Base-by-base conservation (phyloP, 2,329 filamentous ascomycete species). In the Hymenoscyphus fructigenus region DNA sequence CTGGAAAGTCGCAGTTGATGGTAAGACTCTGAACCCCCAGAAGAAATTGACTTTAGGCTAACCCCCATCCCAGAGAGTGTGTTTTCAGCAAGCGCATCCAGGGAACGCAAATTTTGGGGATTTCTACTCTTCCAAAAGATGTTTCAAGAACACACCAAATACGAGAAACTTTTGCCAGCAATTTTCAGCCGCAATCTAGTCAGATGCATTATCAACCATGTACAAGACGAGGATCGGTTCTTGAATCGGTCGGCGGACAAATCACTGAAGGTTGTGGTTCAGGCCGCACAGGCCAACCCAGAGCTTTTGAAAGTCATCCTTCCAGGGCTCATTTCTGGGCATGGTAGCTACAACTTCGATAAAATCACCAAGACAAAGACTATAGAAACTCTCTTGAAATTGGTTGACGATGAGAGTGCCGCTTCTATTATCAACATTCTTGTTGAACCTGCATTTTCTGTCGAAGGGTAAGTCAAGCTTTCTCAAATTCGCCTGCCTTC, bases 21-120 rank as follows among this genome's bases (percentile, higher is more conserved):
- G 91, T 93, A 78, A 81, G 88, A n/a, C 81, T 65, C 26, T n/a
- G 63, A 29, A 53, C 6, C 26, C 23, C 9, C 20, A 26, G 0
- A 29, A 14, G 12, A 28, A 32, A 47, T 61, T 23, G 9, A 28
- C 1, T 17, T 7, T 3, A 20, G 36, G 38, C 71, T 73, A 61
- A 74, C 50, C 41, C 50, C 41, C 36, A 62, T 2, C 57, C 0
- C 68, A 94, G 91, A 94, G 75, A 90, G 91, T 9, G 83, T 97
- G 3, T 97, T 98, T 75, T 89, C 91, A 5, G 86, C 89, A 64
- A 87, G 85, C 12, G 90, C 93, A 7, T 96, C 93, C 1, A 88
- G 93, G 55, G 92, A 93, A 71, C 90, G 96, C 63, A 98, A 97
- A 77, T 92, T 92, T 73, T 93, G 92, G 77, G 95, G 95, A 0